Evolutionary conservation across 2,329 filamentous ascomycete species (phyloP).

Genomic region (Fusarium robinianum): DNA sequence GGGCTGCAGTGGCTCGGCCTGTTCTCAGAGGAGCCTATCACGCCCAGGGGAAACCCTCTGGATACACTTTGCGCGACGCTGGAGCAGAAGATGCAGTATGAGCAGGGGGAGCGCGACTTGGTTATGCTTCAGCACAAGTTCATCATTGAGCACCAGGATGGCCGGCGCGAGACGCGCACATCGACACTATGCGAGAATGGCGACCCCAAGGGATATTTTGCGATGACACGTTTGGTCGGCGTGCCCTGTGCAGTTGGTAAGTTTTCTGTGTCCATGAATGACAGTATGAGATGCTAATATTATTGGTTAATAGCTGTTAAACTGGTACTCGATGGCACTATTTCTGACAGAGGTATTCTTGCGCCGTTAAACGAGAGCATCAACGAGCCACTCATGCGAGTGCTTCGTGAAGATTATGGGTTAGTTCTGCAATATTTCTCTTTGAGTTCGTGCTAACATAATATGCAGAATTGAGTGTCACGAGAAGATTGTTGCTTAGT

Average conservation of each 20-base stretch:
- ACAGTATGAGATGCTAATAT: constrained; percentile 1
- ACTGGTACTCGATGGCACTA: constrained; percentile 75
- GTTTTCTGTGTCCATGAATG: not conserved
- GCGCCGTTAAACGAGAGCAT: constrained; percentile 77
- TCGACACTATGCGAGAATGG: constrained; percentile 85
- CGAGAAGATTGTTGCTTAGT: no score
- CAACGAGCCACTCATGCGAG: constrained; percentile 74
- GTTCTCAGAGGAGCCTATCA: constrained; percentile 57
- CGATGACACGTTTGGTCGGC: constrained; percentile 84
- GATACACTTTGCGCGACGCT: constrained; percentile 3
- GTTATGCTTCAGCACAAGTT: constrained; percentile 14
- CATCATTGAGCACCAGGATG: constrained; percentile 65
- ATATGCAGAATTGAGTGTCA: no score
- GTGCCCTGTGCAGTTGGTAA: constrained; percentile 57
- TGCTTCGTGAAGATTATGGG: constrained; percentile 76
- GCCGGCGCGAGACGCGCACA: constrained; percentile 75
- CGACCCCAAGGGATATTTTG: constrained; percentile 74
- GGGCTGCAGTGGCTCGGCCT: constrained; percentile 49
- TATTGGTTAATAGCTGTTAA: constrained; percentile 68
- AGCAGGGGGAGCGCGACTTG: constrained; percentile 3
- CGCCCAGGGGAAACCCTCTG: constrained; percentile 54
- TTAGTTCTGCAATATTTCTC: constrained; percentile 2
- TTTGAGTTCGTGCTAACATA: constrained; percentile 10
- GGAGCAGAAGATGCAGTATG: constrained; percentile 1
- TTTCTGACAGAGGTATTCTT: constrained; percentile 73